Base-by-base conservation (phyloP, 2,329 filamentous ascomycete genomes). In the Alternaria burnsii region DNA sequence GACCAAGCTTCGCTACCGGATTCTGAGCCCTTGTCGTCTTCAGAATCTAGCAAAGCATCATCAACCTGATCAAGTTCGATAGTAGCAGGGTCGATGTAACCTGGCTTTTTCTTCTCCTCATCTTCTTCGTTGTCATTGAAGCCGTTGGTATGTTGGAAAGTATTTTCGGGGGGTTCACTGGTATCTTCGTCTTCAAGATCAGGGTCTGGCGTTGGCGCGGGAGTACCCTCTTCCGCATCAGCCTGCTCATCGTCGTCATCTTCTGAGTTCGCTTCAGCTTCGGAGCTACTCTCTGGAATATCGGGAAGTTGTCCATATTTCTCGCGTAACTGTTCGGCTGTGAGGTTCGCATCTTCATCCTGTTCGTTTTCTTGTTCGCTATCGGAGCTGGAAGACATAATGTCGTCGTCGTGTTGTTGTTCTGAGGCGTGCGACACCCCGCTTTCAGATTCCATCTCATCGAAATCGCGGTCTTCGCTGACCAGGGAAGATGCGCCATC, bases 271-370 rank as follows among this genome's bases (percentile, higher is more conserved):
- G 60, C 59, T 4, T 69, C 71, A 5, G 62, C 68, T n/a, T 72
- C 68, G 8, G 69, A 72, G 58, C 67, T 71, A 16, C 64, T 72
- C 22, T 87, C 66, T 2, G 70, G 68, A 8, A 77, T 62, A 18
- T 82, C 82, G 0, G 88, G 88, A 7, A 92, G 80, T 54, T 88
- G 84, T 9, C 87, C 87, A 65, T 92, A 93, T 74, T 93, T 93
- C 40, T 84, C 83, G 26, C 83, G 85, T 14, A 92, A 76, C 71
- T 92, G 87, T 58, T 91, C 90, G 62, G 89, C 86, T 0, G 89
- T 91, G 4, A 93, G 82, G 11, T 84, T 83, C 61, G 90, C 89
- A 46, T 90, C 88, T 41, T 88, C 86, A 1, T 84, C 82, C 9
- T 80, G 76, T 10, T 79, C 80, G 4, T 77, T 71, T 7, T 77